Evolutionary conservation across 495 filamentous ascomycete genomes (phyloP).

Genomic region (Entonaema liquescens): DNA sequence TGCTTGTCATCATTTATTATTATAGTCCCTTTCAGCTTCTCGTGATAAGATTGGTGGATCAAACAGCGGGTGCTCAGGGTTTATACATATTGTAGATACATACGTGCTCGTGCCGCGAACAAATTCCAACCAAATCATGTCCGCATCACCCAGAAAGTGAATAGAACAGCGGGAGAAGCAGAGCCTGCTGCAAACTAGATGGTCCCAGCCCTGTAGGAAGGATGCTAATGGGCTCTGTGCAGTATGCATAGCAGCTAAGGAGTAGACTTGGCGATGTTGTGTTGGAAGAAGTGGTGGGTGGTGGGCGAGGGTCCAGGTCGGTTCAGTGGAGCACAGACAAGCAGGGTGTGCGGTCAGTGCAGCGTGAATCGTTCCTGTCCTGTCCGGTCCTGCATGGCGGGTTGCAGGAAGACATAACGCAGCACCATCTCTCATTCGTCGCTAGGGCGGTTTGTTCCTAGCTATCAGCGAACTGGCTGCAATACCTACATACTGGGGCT

Average conservation of each 20-base stretch:
- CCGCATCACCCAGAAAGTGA: constrained; percentile 28
- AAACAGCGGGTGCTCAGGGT: constrained; percentile 3
- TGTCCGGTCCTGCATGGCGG: constrained; percentile 41
- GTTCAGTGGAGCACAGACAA: constrained; percentile 27
- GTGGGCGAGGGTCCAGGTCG: constrained; percentile 20
- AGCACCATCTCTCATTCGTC: constrained; percentile 30
- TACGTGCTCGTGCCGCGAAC: constrained; percentile 17
- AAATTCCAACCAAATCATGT: constrained; percentile 33
- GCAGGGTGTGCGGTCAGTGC: constrained; percentile 32
- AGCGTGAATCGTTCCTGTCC: constrained; percentile 45
- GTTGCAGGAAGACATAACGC: constrained; percentile 33
- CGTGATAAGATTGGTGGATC: constrained; percentile 20
- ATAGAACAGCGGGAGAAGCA: constrained; percentile 7
- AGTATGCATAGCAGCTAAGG: constrained; percentile 37
- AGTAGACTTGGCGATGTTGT: constrained; percentile 37
- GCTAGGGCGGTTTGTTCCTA: constrained; percentile 35
- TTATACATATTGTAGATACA: constrained; percentile 19
- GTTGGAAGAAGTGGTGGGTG: constrained; percentile 30
- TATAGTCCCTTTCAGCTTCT: constrained; percentile 22
- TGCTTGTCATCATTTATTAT: constrained; percentile 15
- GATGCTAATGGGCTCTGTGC: constrained; percentile 33
- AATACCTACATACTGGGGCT: constrained; percentile 21
- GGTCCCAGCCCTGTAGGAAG: constrained; percentile 40
- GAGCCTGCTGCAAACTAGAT: constrained; percentile 32
- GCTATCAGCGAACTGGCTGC: constrained; percentile 35